Percentiles rank a stretch among this genome's conserved stretches.
Conservation (phyloP, 345 rosid species). For the Salix suchowensis region DNA sequence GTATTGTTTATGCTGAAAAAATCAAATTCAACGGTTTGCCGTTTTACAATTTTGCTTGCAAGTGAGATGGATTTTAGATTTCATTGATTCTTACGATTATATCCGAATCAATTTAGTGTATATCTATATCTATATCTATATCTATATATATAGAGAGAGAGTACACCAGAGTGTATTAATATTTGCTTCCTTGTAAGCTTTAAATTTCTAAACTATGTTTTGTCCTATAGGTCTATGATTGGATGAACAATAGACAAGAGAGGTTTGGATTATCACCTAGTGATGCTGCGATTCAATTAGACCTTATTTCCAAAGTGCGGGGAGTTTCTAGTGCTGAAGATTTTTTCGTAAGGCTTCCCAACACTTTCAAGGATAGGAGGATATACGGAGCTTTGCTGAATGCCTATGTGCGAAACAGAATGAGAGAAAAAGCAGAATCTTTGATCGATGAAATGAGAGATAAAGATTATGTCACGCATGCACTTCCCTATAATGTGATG, state of each 20-base stretch:
- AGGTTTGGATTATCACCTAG: slow-evolving; percentile 67
- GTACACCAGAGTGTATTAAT: too few relatives aligned
- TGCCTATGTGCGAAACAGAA: slow-evolving; percentile 55
- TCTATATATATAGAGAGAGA: too few relatives aligned
- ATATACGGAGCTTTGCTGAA: slow-evolving; percentile 79
- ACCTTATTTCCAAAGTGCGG: slow-evolving; percentile 74
- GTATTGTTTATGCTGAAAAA: neutral
- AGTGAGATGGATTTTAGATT: neutral
- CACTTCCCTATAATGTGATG: slow-evolving; percentile 91
- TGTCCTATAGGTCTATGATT: slow-evolving; percentile 62
- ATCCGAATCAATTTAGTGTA: neutral
- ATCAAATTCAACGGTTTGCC: neutral
- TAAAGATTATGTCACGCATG: slow-evolving; percentile 51
- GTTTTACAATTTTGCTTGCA: neutral
- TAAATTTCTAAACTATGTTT: neutral
- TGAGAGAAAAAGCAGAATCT: slow-evolving; percentile 68
- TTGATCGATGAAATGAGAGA: slow-evolving; percentile 60
- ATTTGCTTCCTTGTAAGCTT: neutral
- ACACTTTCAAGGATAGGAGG: slow-evolving; percentile 67
- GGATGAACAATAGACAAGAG: slow-evolving; percentile 80
- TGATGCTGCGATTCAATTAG: slow-evolving; percentile 92
- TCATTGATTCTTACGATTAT: neutral
- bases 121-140: too few relatives aligned
- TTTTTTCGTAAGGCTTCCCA: slow-evolving; percentile 52
- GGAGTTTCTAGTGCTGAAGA: slow-evolving; percentile 70